A percentile compares a stretch with the other conserved stretches of the same genome.
phyloP scores from a whole-genome alignment of 257 asterid species.

The Ehretia macrophylla region DNA sequence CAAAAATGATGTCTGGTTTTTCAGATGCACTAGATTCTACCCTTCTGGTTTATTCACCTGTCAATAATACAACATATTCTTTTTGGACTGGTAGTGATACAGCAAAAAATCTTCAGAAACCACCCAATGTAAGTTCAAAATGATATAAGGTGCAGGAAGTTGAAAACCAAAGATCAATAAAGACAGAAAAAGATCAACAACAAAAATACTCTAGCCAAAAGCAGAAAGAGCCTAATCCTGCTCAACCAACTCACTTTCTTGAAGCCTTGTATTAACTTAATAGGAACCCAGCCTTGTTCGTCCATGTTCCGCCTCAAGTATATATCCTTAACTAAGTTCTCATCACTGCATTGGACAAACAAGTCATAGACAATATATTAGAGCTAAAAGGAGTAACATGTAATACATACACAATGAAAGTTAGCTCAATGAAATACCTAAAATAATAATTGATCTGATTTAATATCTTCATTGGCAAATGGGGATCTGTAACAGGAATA shows the following conservation, averaged over 20 bases:
- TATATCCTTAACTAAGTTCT: slow-evolving; percentile 56
- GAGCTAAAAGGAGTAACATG: background rate
- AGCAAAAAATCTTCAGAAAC: too few relatives aligned
- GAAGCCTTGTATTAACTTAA: slow-evolving; percentile 62
- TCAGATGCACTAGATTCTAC: too few relatives aligned
- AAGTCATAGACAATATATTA: slow-evolving; percentile 1
- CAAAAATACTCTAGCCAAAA: background rate
- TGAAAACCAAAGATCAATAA: too few relatives aligned
- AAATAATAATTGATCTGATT: slow-evolving; percentile 72
- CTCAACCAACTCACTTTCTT: slow-evolving; percentile 40
- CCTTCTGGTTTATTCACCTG: too few relatives aligned
- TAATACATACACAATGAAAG: background rate
- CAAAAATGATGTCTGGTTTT: too few relatives aligned
- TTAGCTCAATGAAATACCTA: slow-evolving; percentile 35
- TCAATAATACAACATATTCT: too few relatives aligned
- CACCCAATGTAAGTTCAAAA: too few relatives aligned
- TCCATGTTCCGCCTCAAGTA: slow-evolving; percentile 65
- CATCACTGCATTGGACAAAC: slow-evolving; percentile 43
- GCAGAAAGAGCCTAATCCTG: background rate
- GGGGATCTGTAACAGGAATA: slow-evolving; percentile 45
- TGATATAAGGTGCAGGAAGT: too few relatives aligned
- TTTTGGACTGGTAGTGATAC: too few relatives aligned
- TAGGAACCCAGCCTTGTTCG: slow-evolving; percentile 66
- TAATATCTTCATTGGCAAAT: slow-evolving; percentile 44
- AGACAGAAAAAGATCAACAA: background rate